Percentiles rank a stretch among this genome's conserved stretches.
phyloP scores from a whole-genome alignment of 192 early-diverging fungal species.

The Linnemannia zychae region DNA sequence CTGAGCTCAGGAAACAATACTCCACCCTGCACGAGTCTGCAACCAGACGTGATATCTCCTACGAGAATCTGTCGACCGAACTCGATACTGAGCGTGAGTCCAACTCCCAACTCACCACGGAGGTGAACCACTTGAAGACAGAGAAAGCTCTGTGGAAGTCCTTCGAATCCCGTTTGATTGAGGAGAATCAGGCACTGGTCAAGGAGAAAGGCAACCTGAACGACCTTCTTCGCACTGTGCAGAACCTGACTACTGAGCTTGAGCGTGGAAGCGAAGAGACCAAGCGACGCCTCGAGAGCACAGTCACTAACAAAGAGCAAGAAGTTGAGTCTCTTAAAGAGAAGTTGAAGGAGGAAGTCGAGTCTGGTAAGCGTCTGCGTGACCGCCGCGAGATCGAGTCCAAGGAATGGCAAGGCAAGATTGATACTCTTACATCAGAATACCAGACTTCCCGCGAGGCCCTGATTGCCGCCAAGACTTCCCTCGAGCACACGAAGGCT shows the following conservation, averaged over 20 bases:
- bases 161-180: constrained; percentile 63
- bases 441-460: constrained; percentile 54
- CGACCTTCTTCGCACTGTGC: constrained; percentile 64
- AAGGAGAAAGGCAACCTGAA: constrained; percentile 67
- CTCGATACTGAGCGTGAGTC: constrained; percentile 65
- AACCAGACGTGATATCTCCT: constrained; percentile 71
- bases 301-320: constrained; percentile 58
- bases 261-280: constrained; percentile 57
- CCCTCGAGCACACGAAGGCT: constrained; percentile 60
- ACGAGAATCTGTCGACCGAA: constrained; percentile 66
- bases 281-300: constrained; percentile 57
- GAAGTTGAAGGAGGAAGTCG: constrained; percentile 59
- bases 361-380: constrained; percentile 42
- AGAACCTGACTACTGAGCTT: constrained; percentile 65
- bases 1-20: constrained; percentile 74
- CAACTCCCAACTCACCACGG: constrained; percentile 60
- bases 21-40: constrained; percentile 60
- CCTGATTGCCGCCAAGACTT: constrained; percentile 58
- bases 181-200: constrained; percentile 63
- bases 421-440: constrained; percentile 49
- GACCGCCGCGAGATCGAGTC: constrained; percentile 55
- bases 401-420: constrained; percentile 55
- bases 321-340: constrained; percentile 61
- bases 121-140: constrained; percentile 65
- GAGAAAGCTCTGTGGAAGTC: constrained; percentile 68